phyloP scores from a whole-genome alignment of 2,329 filamentous ascomycete genomes.

The Exophiala alcalophila region DNA sequence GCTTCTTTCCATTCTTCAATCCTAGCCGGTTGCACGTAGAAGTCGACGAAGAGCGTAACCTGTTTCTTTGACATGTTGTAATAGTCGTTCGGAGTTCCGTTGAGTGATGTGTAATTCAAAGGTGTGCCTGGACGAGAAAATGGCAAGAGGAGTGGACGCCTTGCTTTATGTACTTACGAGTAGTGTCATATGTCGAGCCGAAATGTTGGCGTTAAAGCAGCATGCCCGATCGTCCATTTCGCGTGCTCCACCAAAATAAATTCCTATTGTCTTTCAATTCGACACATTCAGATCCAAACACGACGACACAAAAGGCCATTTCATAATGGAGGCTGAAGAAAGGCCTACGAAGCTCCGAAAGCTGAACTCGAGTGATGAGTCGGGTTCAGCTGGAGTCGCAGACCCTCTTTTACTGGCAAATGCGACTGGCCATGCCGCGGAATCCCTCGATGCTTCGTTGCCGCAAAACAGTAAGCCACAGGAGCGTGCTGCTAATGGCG shows the following conservation, averaged over 20 bases:
- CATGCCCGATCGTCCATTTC: neutral
- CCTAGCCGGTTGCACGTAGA: slow-evolving; percentile 7
- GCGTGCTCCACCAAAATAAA: neutral
- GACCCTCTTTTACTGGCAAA: slow-evolving; percentile 2
- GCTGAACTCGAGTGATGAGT: slow-evolving; percentile 39
- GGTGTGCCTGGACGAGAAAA: too few species aligned
- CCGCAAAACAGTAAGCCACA: slow-evolving; percentile 17
- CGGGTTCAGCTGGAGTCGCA: slow-evolving; percentile 11
- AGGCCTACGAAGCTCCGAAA: slow-evolving; percentile 56
- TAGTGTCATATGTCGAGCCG: too few species aligned
- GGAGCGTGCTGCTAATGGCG: slow-evolving; percentile 19
- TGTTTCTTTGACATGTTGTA: too few species aligned
- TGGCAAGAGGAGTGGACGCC: too few species aligned
- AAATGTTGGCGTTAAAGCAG: slow-evolving; percentile 2
- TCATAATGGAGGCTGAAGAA: slow-evolving; percentile 57
- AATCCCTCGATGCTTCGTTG: slow-evolving; percentile 21
- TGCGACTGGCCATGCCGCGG: slow-evolving; percentile 2
- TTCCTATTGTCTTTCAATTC: neutral
- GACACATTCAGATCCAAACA: neutral
- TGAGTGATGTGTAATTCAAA: too few species aligned
- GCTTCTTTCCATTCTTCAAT: slow-evolving; percentile 12
- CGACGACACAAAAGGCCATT: slow-evolving; percentile 30
- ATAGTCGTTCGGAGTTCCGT: too few species aligned
- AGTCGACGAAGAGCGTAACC: slow-evolving; percentile 17
- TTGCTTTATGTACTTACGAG: too few species aligned